Evolutionary conservation across 2,329 filamentous ascomycete species (phyloP).

Genomic region (Dothistroma septosporum): DNA sequence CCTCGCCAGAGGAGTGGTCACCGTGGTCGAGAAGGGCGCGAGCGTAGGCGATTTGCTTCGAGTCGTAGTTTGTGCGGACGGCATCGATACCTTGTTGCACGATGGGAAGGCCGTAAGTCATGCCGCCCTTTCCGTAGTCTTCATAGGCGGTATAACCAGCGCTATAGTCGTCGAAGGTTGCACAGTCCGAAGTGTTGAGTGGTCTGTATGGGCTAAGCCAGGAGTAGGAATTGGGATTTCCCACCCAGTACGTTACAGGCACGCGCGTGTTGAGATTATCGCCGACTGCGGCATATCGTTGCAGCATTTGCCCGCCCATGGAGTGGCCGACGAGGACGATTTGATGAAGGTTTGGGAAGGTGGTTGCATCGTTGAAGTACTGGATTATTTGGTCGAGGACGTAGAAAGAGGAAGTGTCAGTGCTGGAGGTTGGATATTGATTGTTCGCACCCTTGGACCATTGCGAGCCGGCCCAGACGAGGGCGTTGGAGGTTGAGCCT

Average conservation of each 20-base stretch:
- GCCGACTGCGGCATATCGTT: conserved; percentile 34
- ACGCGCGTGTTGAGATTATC: conserved; percentile 21
- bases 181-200: conserved; percentile 27
- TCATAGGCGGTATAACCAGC: conserved; percentile 32
- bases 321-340: conserved; percentile 37
- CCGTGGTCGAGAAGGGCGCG: conserved; percentile 34
- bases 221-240: conserved; percentile 34
- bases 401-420: conserved; percentile 29
- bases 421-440: conserved; percentile 30
- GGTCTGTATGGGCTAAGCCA: conserved; percentile 33
- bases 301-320: conserved; percentile 33
- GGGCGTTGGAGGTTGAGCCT: conserved; percentile 31
- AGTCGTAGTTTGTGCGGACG: conserved; percentile 31
- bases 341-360: conserved; percentile 36
- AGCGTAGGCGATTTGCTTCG: conserved; percentile 34
- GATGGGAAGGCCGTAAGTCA: conserved; percentile 26
- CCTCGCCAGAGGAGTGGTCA: conserved; percentile 27
- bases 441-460: conserved; percentile 35
- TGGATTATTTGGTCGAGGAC: conserved; percentile 33
- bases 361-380: conserved; percentile 31
- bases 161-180: conserved; percentile 34
- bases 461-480: conserved; percentile 34
- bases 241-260: conserved; percentile 34
- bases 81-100: conserved; percentile 27
- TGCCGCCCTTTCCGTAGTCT: conserved; percentile 19